Percentiles rank a stretch among this genome's conserved stretches.
phyloP scores from a whole-genome alignment of 202 grass and related monocot species.

The Dendrocalamus latiflorus region DNA sequence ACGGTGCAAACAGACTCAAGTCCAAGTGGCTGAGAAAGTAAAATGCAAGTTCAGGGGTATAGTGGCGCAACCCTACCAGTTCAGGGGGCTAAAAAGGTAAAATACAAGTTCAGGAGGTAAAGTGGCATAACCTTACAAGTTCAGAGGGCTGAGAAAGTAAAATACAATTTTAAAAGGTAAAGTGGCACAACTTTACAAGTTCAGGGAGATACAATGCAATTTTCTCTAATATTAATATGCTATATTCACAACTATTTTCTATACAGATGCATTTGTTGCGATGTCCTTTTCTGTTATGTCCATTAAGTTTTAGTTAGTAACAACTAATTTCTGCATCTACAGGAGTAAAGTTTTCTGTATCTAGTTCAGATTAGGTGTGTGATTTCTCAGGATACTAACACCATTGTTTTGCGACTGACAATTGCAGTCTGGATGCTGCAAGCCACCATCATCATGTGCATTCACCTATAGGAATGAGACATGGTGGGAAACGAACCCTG shows the following conservation, averaged over 20 bases:
- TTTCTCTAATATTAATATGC: background rate
- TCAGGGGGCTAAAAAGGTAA: no score
- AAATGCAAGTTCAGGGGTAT: no score
- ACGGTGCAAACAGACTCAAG: no score
- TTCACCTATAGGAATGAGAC: constrained; percentile 73
- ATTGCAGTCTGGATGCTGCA: constrained; percentile 93
- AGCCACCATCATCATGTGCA: constrained; percentile 73
- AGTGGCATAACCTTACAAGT: no score
- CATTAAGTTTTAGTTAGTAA: background rate
- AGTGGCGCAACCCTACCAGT: no score
- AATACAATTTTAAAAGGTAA: no score
- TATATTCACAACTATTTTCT: background rate
- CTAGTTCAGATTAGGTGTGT: background rate
- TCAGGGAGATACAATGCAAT: no score
- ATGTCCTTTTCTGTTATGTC: background rate
- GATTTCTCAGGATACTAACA: constrained; percentile 33
- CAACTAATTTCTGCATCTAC: background rate
- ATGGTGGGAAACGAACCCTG: constrained; percentile 16
- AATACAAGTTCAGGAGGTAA: no score
- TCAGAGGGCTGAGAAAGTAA: no score
- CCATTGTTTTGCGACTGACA: background rate
- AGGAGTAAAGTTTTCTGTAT: background rate
- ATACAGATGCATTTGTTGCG: background rate
- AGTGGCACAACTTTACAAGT: no score
- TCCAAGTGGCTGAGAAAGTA: no score